Conservation (phyloP, 2,329 filamentous ascomycete species). For the Exserohilum rostratum region DNA sequence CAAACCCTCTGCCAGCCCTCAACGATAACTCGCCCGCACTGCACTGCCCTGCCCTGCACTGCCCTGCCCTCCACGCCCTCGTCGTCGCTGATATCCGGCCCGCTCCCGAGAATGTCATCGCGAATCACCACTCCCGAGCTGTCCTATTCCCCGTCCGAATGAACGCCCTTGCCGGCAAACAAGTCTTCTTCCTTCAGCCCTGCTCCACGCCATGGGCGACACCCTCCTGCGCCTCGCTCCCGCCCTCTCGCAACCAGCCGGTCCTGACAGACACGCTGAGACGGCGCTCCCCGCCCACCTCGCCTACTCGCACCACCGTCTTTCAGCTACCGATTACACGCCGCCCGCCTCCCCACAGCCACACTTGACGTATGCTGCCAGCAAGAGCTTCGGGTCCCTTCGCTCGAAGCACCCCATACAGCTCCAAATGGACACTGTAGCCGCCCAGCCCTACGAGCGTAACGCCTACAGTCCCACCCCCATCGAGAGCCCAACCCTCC, state of each 20-base stretch:
- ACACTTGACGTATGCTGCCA: constrained; percentile 22
- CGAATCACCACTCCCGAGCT: constrained; percentile 27
- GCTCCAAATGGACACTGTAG: constrained; percentile 38
- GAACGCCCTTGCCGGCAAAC: constrained; percentile 25
- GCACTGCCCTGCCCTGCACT: background rate
- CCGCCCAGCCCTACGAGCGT: constrained; percentile 34
- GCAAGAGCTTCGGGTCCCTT: constrained; percentile 31
- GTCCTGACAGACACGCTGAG: constrained; percentile 14
- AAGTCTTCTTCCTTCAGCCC: constrained; percentile 13
- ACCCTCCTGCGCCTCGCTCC: constrained; percentile 27
- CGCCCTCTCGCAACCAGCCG: constrained; percentile 15
- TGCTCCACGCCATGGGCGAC: constrained; percentile 38
- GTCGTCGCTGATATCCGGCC: background rate
- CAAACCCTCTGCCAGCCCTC: background rate
- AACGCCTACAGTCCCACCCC: constrained; percentile 38
- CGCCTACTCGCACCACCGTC: constrained; percentile 33
- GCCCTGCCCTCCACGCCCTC: background rate
- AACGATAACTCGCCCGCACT: background rate
- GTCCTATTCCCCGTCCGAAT: constrained; percentile 36
- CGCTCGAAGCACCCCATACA: constrained; percentile 33
- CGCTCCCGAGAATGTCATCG: constrained; percentile 37
- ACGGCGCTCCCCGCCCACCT: constrained; percentile 19
- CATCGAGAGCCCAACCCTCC: constrained; percentile 39
- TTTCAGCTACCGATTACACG: constrained; percentile 37
- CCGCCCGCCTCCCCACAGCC: constrained; percentile 42